These are phyloP conservation scores for Erysimum cheiri DNA, from an alignment of 441 rosid genomes.

Conservation along the genomic window DNA sequence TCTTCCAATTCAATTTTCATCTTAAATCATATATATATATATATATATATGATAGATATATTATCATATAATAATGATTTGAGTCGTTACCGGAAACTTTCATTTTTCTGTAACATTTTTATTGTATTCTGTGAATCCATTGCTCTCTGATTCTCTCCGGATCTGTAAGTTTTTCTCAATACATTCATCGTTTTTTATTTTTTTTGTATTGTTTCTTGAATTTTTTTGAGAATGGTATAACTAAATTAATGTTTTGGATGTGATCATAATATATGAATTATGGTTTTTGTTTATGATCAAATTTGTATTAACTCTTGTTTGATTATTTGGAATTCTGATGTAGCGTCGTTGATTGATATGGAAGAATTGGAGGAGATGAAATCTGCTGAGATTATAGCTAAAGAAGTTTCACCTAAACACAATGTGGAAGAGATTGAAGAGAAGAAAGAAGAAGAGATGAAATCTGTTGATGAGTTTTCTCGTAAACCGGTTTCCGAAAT, in stretches of 20 bases:
- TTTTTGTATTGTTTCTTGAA: not conserved
- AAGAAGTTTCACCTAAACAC: slow-evolving; percentile 26
- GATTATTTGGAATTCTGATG: slow-evolving; percentile 9
- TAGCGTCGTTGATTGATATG: slow-evolving; percentile 40
- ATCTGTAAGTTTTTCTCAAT: slow-evolving; percentile 52
- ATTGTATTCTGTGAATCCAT: not conserved
- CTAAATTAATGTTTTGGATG: not conserved
- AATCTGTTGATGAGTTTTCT: slow-evolving; percentile 25
- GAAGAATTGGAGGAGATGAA: slow-evolving; percentile 38
- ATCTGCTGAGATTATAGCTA: slow-evolving; percentile 33
- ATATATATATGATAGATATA: too few species aligned
- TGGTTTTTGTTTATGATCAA: not conserved
- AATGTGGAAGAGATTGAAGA: slow-evolving; percentile 37
- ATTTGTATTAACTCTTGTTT: not conserved
- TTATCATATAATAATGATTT: not conserved
- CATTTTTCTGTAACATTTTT: not conserved
- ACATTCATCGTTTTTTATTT: not conserved
- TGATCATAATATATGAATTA: not conserved
- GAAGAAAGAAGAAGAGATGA: slow-evolving; percentile 16
- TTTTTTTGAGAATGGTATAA: too few species aligned
- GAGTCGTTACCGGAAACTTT: not conserved
- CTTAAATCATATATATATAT: not conserved
- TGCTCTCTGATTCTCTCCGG: slow-evolving; percentile 32
- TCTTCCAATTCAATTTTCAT: not conserved
- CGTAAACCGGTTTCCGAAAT: slow-evolving; percentile 35